Evolutionary conservation across 352 stramenopile species (phyloP), one percentile per base, ranked within the genome.

Genomic region (Pythium rishiriense): DNA sequence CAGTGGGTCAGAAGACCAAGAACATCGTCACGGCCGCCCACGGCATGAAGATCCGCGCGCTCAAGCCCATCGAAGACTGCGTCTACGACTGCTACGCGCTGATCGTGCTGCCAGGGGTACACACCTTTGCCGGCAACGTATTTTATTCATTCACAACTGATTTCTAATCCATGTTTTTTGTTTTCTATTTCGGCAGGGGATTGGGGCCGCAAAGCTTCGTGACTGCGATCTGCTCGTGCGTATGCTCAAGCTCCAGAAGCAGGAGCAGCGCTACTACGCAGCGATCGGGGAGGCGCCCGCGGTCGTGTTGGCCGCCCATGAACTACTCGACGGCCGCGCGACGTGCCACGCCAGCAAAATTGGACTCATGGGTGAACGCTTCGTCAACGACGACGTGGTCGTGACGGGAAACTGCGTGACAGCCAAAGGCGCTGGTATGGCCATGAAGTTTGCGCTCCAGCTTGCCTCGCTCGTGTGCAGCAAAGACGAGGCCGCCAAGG

Each of bases 61-160:
- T 87, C 28, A 83, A 89, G 43, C 39, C 78, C 11, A 85, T 94
- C 28, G 81, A 87, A 52, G 79, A 90, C 52, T 85, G 78, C 64
- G 80, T 80, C 59, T 83, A 83, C 54, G 71, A 78, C 33, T 74
- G 48, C 35, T 92, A 78, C 61, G 83, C 91, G 26, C 56, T 94
- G 25, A 87, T 94, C 22, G 83, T 88, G 29, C 48, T 94, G 17
- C 85, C 85, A 29, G 84, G 84, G 43, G 84, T 91, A 66, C 22
- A 70, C 68, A 50, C 12, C 15, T 54, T 9, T 62, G 4, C 11
- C 9, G 33, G n/a, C n/a, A n/a, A n/a, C n/a, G n/a, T n/a, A n/a
- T n/a, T n/a, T n/a, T n/a, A n/a, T n/a, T n/a, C n/a, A n/a, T n/a
- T n/a, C n/a, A n/a, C n/a, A n/a, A n/a, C n/a, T 33, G 25, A 53